Percentiles rank a stretch among this genome's conserved stretches.
Evolutionary conservation across 495 filamentous ascomycete species (phyloP).

Genomic region (Annulohypoxylon bovei): DNA sequence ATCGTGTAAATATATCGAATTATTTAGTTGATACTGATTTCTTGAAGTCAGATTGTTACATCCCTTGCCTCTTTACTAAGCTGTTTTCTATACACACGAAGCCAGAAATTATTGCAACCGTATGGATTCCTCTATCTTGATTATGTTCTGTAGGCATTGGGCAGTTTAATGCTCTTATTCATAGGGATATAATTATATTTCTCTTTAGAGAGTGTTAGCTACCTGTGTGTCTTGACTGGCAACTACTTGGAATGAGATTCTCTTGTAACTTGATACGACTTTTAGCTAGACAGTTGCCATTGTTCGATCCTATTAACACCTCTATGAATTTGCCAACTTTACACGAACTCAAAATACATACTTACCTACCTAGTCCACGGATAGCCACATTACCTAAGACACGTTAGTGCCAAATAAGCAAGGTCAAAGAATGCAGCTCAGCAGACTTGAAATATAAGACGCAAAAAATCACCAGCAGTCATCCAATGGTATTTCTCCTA

Average conservation of each 20-base stretch:
- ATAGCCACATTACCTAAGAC: not conserved
- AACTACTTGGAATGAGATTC: not conserved
- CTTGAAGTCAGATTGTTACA: too few relatives aligned
- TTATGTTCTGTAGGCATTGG: too few relatives aligned
- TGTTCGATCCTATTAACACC: not conserved
- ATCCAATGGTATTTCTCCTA: slow-evolving; percentile 13
- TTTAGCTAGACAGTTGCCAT: not conserved
- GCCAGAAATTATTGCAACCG: too few relatives aligned
- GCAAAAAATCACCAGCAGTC: not conserved
- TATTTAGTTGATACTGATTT: too few relatives aligned
- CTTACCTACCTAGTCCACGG: too few relatives aligned
- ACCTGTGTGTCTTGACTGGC: not conserved
- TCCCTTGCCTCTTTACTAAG: too few relatives aligned
- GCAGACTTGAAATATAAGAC: not conserved
- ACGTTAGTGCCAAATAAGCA: not conserved
- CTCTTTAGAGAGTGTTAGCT: not conserved
- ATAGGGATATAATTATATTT: too few relatives aligned
- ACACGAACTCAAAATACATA: not conserved
- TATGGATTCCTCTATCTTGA: too few relatives aligned
- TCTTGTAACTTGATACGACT: not conserved
- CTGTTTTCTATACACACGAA: too few relatives aligned
- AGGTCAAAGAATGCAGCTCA: not conserved
- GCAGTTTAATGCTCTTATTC: too few relatives aligned
- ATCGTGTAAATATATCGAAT: too few relatives aligned
- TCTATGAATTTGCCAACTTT: not conserved